Base-by-base conservation (phyloP, 768 basidiomycete species). In the Butyriboletus loyo region DNA sequence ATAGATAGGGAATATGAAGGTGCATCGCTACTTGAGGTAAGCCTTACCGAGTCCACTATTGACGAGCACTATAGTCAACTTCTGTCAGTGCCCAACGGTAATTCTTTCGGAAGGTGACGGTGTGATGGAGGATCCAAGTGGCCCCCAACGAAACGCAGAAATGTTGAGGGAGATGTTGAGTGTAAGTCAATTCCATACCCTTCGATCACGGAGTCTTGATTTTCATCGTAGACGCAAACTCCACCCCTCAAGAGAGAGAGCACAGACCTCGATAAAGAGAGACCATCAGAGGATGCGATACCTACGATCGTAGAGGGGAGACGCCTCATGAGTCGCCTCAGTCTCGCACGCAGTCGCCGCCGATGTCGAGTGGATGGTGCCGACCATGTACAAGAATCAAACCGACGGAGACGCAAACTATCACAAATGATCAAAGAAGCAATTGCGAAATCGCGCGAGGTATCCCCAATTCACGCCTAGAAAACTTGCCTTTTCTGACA, bases 21-120 rank as follows among this genome's bases (percentile, higher is more conserved):
- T 30, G 50, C 42, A 48, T 65, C 63, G 31, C 40, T 66, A 5
- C 65, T 66, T 21, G 57, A 66, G 60, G 65, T 65, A 36, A 52
- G 66, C 28, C 53, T 51, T 45, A 37, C 52, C 48, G 4, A 28
- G 34, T 53, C 28, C 13, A 11, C 27, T n/a, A 24, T 43, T 24
- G 40, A 27, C 32, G 35, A 41, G 34, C 42, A 38, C 44, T 41
- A 40, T 40, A 57, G 11, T 51, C 32, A 46, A 41, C n/a, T 51
- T 25, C 14, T 54, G 39, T 49, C 46, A 66, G 65, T 56, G 15
- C 19, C 46, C 56, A 3, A 46, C 31, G 46, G 28, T n/a, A 42
- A 40, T 45, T 35, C 55, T 45, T 15, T 19, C 36, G 30, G 41
- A 51, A 4, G 31, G 19, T 19, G 54, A 51, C 9, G 30, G 22